Evolutionary conservation across 768 basidiomycete species (phyloP).

Genomic region (Daedaleopsis nitida): DNA sequence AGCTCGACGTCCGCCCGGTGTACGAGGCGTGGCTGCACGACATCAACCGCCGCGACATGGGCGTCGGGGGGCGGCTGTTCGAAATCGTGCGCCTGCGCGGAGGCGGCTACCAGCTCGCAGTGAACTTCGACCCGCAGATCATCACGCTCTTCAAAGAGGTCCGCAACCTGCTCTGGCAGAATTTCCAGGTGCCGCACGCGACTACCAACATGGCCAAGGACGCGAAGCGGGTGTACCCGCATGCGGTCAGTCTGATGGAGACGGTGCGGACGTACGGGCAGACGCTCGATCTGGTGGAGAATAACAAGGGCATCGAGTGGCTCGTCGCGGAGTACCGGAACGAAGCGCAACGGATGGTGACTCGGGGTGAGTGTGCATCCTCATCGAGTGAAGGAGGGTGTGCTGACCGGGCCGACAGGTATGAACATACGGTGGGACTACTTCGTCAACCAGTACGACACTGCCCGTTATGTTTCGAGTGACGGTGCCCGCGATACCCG

Average conservation of each 20-base stretch:
- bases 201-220: conserved; percentile 98
- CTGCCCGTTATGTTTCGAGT: conserved; percentile 68
- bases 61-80: conserved; percentile 88
- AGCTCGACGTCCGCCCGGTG: conserved; percentile 91
- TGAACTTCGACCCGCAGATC: conserved; percentile 98
- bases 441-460: conserved; percentile 93
- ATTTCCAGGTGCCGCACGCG: conserved; percentile 93
- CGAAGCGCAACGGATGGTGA: conserved; percentile 91
- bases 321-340: conserved; percentile 93
- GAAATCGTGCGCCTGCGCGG: conserved; percentile 81
- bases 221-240: conserved; percentile 96
- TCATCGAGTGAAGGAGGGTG: too few species aligned
- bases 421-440: conserved; percentile 97
- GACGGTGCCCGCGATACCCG: conserved; percentile 83
- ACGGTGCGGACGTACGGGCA: conserved; percentile 98
- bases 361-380: conserved; percentile 60
- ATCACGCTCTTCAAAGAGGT: conserved; percentile 99
- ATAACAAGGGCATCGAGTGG: conserved; percentile 90
- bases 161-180: conserved; percentile 92
- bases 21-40: conserved; percentile 97
- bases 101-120: conserved; percentile 82
- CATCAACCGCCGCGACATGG: conserved; percentile 91
- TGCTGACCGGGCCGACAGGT: conserved; percentile 45
- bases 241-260: conserved; percentile 98
- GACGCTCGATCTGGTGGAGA: conserved; percentile 88